These are phyloP conservation scores for Mortierella sp. DNA, from an alignment of 371 early-diverging fungal genomes.

Conservation along the genomic window DNA sequence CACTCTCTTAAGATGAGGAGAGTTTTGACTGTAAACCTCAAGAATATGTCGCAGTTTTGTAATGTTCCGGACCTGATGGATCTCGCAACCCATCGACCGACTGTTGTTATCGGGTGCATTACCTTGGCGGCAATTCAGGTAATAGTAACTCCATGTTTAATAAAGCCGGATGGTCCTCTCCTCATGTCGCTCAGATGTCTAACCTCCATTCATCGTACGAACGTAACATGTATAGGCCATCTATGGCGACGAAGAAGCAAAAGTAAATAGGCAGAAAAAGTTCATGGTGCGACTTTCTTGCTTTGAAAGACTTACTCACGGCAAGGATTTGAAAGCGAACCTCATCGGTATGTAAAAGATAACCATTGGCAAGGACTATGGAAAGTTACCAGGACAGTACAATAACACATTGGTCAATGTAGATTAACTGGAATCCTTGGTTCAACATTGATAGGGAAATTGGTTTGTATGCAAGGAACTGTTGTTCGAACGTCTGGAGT, in stretches of 20 bases:
- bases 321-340: constrained; percentile 57
- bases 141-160: neutral
- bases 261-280: constrained; percentile 15
- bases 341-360: constrained; percentile 42
- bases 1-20: constrained; percentile 14
- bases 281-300: constrained; percentile 36
- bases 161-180: neutral
- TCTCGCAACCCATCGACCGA: constrained; percentile 22
- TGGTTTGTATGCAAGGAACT: constrained; percentile 65
- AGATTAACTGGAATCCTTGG: neutral
- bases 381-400: neutral
- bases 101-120: constrained; percentile 33
- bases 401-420: neutral
- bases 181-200: too few relatives aligned
- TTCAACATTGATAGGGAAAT: constrained; percentile 49
- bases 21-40: constrained; percentile 35
- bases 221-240: constrained; percentile 12
- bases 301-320: constrained; percentile 37
- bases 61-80: constrained; percentile 26
- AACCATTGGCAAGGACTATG: neutral
- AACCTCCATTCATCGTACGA: neutral
- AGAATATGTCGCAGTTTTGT: constrained; percentile 29
- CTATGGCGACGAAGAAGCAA: constrained; percentile 24
- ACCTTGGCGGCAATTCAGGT: constrained; percentile 47
- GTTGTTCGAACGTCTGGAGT: constrained; percentile 57